Percentiles rank a stretch among this genome's conserved stretches.
Evolutionary conservation across 2,329 filamentous ascomycete genomes (phyloP).

Genomic region (Aspergillus uvarum): DNA sequence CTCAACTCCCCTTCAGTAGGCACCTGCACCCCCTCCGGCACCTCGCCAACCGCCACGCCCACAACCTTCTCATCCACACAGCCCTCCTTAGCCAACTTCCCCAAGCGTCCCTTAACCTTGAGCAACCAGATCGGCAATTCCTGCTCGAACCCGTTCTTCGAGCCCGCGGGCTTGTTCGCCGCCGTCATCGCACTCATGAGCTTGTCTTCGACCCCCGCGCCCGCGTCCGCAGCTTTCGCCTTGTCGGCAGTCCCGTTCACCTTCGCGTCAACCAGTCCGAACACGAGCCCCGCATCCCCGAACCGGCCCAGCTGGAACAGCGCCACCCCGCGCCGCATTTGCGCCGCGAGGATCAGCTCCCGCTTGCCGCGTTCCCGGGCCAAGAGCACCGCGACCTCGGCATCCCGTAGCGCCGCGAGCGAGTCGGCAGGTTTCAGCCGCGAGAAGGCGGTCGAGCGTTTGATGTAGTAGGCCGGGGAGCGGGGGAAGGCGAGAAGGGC

Average conservation of each 20-base stretch:
- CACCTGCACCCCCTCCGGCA: slow-evolving; percentile 50
- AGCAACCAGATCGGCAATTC: slow-evolving; percentile 58
- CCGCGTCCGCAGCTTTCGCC: slow-evolving; percentile 35
- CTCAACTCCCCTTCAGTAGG: slow-evolving; percentile 43
- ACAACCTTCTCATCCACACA: slow-evolving; percentile 46
- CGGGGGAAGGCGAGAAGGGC: slow-evolving; percentile 63
- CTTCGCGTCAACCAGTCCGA: slow-evolving; percentile 56
- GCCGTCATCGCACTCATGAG: slow-evolving; percentile 32
- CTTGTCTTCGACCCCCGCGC: slow-evolving; percentile 23
- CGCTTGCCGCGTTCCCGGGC: slow-evolving; percentile 69
- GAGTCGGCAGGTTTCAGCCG: slow-evolving; percentile 52
- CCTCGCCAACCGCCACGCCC: slow-evolving; percentile 50
- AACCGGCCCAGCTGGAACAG: slow-evolving; percentile 69
- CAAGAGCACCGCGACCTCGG: slow-evolving; percentile 63
- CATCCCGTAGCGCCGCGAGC: slow-evolving; percentile 63
- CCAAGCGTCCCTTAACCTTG: slow-evolving; percentile 56
- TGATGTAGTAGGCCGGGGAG: slow-evolving; percentile 76
- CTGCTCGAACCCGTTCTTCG: slow-evolving; percentile 28
- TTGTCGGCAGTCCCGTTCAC: slow-evolving; percentile 43
- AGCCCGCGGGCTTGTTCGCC: slow-evolving; percentile 9
- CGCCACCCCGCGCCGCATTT: slow-evolving; percentile 75
- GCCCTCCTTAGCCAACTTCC: slow-evolving; percentile 45
- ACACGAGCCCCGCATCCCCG: slow-evolving; percentile 72
- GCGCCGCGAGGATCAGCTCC: slow-evolving; percentile 74
- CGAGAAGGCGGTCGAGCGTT: slow-evolving; percentile 76